These are phyloP conservation scores for Cercophora newfieldiana DNA, from an alignment of 495 filamentous ascomycete species.

Conservation along the genomic window DNA sequence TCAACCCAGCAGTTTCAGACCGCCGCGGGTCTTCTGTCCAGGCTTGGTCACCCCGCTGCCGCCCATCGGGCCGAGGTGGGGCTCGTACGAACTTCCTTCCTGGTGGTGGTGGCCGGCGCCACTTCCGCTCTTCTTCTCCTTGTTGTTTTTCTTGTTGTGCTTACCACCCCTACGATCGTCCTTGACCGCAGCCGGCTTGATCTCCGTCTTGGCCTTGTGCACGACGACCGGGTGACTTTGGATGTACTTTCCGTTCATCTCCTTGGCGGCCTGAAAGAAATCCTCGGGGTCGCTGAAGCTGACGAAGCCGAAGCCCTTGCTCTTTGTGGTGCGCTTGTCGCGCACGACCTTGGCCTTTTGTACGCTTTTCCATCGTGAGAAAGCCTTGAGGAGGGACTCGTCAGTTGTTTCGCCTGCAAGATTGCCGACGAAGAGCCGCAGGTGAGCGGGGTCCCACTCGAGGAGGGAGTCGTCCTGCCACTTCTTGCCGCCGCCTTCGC, in stretches of 20 bases:
- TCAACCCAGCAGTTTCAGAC: conserved; percentile 72
- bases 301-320: conserved; percentile 93
- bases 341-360: conserved; percentile 93
- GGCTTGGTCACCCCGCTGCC: conserved; percentile 76
- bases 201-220: conserved; percentile 85
- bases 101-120: conserved; percentile 29
- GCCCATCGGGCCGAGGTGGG: conserved; percentile 42
- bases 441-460: conserved; percentile 95
- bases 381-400: conserved; percentile 91
- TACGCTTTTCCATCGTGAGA: conserved; percentile 81
- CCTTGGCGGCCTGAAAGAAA: conserved; percentile 89
- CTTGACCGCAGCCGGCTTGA: conserved; percentile 63
- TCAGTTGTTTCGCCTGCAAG: conserved; percentile 98
- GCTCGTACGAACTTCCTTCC: conserved; percentile 40
- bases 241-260: conserved; percentile 99
- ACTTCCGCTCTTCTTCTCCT: conserved; percentile 37
- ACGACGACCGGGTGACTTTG: conserved; percentile 90
- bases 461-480: conserved; percentile 85
- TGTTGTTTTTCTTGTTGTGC: conserved; percentile 37
- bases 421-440: conserved; percentile 94
- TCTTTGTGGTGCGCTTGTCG: conserved; percentile 94
- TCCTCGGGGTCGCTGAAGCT: conserved; percentile 94
- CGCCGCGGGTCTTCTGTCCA: conserved; percentile 75
- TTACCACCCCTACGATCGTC: conserved; percentile 40
- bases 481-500: conserved; percentile 82